Evolutionary conservation across 2,329 filamentous ascomycete species (phyloP), one percentile per base, ranked within the genome.

Genomic region (Sporothrix humicola): DNA sequence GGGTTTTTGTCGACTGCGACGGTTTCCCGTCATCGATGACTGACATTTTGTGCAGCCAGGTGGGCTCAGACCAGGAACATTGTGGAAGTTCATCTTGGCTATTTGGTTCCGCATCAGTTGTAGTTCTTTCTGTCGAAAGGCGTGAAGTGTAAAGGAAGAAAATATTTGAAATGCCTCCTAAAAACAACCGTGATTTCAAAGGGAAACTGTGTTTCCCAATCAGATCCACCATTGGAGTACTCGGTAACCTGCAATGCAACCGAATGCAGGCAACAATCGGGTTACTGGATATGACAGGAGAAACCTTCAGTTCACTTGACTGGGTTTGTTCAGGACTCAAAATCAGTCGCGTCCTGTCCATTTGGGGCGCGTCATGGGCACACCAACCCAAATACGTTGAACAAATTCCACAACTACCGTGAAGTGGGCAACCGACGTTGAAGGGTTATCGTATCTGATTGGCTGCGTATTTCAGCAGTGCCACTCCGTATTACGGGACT

Each of bases 201-300:
- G 31, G n/a, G 17, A 9, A 3, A 20, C 1, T 13, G 1, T 9
- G 31, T 5, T n/a, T 46, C 8, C 37, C 59, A 20, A 65, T 15
- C 8, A 12, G 42, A 15, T 15, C 37, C 37, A 65, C 37, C 31
- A 7, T n/a, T 65, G 10, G n/a, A 65, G n/a, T 46, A 4, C 23
- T 65, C 17, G 37, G 59, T 23, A 46, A 65, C 37, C 9, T 65
- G 59, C 59, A 44, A 65, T 65, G 59, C 13, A 65, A 63, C 59
- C 37, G 23, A 23, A 65, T 46, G 59, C 59, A 65, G 59, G 59
- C 59, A 65, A 65, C 59, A 65, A 46, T 20, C 17, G 15, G 59
- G 59, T 20, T 37, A 37, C 31, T 37, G 31, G 31, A 37, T 37
- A 37, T 37, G 31, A 37, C 31, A 37, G 31, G 3, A 37, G 31